phyloP scores from a whole-genome alignment of 192 early-diverging fungal species.

The Phlyctochytrium planicorne region DNA sequence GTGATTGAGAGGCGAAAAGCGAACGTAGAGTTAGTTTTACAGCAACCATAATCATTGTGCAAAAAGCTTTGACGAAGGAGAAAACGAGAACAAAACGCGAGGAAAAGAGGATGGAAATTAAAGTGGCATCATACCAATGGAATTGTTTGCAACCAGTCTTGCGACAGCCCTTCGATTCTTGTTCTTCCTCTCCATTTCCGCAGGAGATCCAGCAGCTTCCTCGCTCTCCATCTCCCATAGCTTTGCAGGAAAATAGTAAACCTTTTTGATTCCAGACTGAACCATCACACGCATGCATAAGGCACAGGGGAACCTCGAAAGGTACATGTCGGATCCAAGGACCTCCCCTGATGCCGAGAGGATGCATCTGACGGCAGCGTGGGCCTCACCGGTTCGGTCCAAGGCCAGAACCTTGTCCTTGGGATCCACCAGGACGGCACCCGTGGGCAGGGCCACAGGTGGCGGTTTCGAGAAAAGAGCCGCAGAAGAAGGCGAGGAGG shows the following conservation, averaged over 20 bases:
- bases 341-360: slow-evolving; percentile 23
- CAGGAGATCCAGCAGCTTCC: not conserved
- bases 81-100: no score
- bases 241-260: slow-evolving; percentile 44
- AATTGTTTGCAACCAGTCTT: slow-evolving; percentile 37
- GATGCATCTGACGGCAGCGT: slow-evolving; percentile 39
- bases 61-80: no score
- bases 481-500: not conserved
- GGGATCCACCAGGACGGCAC: slow-evolving; percentile 35
- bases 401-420: slow-evolving; percentile 29
- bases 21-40: not conserved
- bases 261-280: slow-evolving; percentile 40
- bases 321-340: slow-evolving; percentile 39
- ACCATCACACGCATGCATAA: slow-evolving; percentile 44
- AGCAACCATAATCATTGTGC: not conserved
- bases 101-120: not conserved
- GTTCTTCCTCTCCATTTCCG: slow-evolving; percentile 23
- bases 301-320: slow-evolving; percentile 42
- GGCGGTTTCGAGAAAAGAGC: not conserved
- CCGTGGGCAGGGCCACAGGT: slow-evolving; percentile 21
- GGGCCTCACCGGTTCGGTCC: slow-evolving; percentile 35
- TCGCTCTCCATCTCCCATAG: slow-evolving; percentile 28
- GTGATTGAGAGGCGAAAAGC: not conserved
- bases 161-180: slow-evolving; percentile 27
- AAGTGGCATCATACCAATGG: slow-evolving; percentile 28